Evolutionary conservation across 345 rosid genomes (phyloP), one percentile per base, ranked within the genome.

Genomic region (Populus nigra): DNA sequence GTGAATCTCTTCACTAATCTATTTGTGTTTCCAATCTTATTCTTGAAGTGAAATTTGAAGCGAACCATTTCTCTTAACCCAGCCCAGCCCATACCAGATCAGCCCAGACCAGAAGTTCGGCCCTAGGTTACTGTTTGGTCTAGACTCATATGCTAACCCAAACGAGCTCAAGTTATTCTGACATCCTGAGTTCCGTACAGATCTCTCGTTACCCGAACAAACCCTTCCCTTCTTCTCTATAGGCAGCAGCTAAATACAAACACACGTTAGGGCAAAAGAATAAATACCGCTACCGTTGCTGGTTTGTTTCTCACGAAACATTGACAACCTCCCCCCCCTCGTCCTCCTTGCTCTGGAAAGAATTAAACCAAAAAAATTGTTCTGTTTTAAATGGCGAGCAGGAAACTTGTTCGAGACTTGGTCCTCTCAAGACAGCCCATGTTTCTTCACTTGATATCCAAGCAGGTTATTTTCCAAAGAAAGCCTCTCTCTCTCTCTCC

Each of bases 401-500:
- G 93, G 68, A 91, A 91, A 90, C 79, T 95, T 79, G 84, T 90
- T 73, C 92, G 94, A 53, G 96, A 93, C 81, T 80, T 90, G 69
- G 55, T 92, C 41, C 83, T 90, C 16, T 80, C 85, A 55, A 87
- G 87, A 78, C 89, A 83, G 77, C 84, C 87, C n/a, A 75, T 90
- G 67, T 83, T 80, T 61, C 83, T 25, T 50, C 90, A 69, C 49
- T 33, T 86, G 39, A 69, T 76, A 25, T 77, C 85, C 72, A 86
- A 73, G 67, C 89, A 88, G 93, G 95, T 83, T 72, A 12, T 91
- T 75, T 41, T 81, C 77, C 12, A 31, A 4, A 49, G 75, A 57
- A 16, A 67, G 1, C 9, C 16, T 65, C 49, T 38, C 23, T 38
- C 57, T 29, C 35, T 33, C 35, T 33, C 35, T 33, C 35, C 5